These are phyloP conservation scores for Beauveria brongniartii DNA, from an alignment of 2,329 filamentous ascomycete genomes.

Conservation along the genomic window DNA sequence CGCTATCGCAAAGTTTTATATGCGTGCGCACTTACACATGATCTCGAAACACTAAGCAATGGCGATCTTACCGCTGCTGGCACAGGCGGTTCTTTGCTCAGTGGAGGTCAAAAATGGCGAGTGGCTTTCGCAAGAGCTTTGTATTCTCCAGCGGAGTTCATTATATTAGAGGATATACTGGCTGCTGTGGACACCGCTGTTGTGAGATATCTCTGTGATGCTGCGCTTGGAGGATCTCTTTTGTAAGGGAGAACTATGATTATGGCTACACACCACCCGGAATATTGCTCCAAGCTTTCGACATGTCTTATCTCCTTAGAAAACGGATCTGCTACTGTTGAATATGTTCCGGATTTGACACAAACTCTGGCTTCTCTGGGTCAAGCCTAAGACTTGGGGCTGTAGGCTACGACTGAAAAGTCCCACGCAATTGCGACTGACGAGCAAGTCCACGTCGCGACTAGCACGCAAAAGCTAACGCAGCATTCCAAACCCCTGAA, in stretches of 20 bases:
- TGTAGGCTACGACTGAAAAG: not conserved
- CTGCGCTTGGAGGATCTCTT: conserved; percentile 5
- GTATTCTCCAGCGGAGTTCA: conserved; percentile 61
- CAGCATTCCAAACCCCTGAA: not conserved
- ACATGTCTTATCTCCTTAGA: not conserved
- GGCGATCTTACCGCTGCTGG: conserved; percentile 67
- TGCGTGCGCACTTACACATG: conserved; percentile 60
- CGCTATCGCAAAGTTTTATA: conserved; percentile 60
- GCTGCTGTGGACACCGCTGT: conserved; percentile 62
- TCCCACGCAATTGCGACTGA: not conserved
- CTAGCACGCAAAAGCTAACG: not conserved
- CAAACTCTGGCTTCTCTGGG: not conserved
- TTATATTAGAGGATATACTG: conserved; percentile 69
- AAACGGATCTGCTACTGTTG: not conserved
- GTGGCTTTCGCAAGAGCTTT: conserved; percentile 65
- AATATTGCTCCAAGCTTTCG: conserved; percentile 6
- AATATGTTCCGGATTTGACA: not conserved
- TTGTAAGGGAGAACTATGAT: conserved; percentile 11
- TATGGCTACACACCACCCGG: conserved; percentile 13
- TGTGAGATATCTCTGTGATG: conserved; percentile 5
- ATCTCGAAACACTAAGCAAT: conserved; percentile 60
- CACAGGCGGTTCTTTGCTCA: conserved; percentile 67
- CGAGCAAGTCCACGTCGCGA: not conserved
- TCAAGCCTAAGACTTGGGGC: not conserved
- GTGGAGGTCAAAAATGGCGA: conserved; percentile 68